These are phyloP conservation scores for Suhomyces choctaworum DNA, from an alignment of 1,139 yeast species.

Conservation along the genomic window DNA sequence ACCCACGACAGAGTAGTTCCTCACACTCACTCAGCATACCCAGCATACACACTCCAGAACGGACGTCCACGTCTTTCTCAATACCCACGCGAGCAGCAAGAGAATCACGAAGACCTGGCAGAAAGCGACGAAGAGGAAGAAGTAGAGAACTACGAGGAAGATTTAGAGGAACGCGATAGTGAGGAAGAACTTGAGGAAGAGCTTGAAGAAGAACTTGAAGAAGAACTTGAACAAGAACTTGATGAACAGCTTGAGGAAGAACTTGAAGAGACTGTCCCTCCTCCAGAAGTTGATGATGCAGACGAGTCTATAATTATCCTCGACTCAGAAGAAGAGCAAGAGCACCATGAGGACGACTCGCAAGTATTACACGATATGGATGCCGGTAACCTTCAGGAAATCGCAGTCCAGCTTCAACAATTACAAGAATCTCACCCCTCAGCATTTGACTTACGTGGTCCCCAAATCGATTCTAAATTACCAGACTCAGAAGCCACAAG, in stretches of 20 bases:
- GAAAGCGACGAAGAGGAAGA: not conserved
- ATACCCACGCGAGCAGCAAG: conserved; percentile 5
- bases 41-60: conserved; percentile 9
- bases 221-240: conserved; percentile 3
- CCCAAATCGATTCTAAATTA: too few species aligned
- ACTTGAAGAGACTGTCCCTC: not conserved
- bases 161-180: conserved; percentile 2
- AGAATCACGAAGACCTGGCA: conserved; percentile 4
- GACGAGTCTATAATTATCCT: not conserved
- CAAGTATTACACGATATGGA: not conserved
- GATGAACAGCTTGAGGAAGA: not conserved
- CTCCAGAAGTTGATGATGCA: not conserved
- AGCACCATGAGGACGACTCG: conserved; percentile 1
- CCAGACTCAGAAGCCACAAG: too few species aligned
- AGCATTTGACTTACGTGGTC: too few species aligned
- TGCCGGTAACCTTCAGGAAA: not conserved
- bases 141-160: not conserved
- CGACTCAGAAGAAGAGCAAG: conserved; percentile 3
- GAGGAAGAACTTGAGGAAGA: conserved; percentile 10
- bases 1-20: not conserved
- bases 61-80: conserved; percentile 14
- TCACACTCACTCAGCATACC: not conserved
- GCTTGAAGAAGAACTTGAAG: conserved; percentile 8
- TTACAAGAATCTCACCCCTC: conserved; percentile 5
- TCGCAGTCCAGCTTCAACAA: conserved; percentile 1